phyloP scores from a whole-genome alignment of 306 rosid species.

The Quercus suber region DNA sequence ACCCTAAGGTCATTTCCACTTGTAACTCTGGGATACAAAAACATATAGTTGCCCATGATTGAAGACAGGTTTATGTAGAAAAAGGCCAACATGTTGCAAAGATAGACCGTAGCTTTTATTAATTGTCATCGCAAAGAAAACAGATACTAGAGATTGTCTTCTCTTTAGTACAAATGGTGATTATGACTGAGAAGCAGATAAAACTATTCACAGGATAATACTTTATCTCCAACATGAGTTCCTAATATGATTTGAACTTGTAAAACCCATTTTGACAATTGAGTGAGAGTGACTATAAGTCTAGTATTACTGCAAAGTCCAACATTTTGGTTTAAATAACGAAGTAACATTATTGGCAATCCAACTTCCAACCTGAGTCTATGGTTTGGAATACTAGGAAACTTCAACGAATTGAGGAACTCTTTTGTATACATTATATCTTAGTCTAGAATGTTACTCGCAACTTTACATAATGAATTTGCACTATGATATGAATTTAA shows the following conservation, averaged over 20 bases:
- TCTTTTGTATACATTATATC: background rate
- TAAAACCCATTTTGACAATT: background rate
- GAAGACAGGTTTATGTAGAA: background rate
- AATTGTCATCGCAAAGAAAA: background rate
- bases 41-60: background rate
- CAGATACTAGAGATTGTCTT: background rate
- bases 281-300: background rate
- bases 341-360: background rate
- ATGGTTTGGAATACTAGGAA: background rate
- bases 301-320: background rate
- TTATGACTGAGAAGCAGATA: background rate
- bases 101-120: background rate
- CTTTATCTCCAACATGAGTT: no score
- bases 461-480: background rate
- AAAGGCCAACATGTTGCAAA: background rate
- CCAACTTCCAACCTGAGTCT: background rate
- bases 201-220: background rate
- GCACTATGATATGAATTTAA: background rate
- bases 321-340: background rate
- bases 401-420: no score
- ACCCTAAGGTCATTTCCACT: background rate
- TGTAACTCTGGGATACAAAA: background rate
- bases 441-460: background rate
- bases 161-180: background rate
- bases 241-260: background rate